Base-by-base conservation (phyloP, 2,329 filamentous ascomycete species). In the Ophiostoma pallidulum region DNA sequence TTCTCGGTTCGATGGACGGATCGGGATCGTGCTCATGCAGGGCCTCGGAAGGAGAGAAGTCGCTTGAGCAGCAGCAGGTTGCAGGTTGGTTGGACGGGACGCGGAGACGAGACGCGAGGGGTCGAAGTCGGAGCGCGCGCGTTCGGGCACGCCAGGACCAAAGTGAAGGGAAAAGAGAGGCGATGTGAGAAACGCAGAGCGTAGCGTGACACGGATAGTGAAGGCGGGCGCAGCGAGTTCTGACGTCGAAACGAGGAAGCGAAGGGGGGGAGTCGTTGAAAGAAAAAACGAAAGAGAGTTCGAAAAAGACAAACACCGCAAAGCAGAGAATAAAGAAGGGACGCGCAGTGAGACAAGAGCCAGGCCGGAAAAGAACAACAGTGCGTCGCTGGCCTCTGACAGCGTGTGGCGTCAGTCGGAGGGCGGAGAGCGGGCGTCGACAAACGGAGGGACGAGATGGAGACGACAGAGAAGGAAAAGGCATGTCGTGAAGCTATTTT, bases 401-500 rank as follows among this genome's bases (percentile, higher is more conserved):
- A 18, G 33, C 33, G 4, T 5, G 33, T n/a, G 16, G 33, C 33
- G 33, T 18, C 7, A 18, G 14, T 16, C 14, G 33, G 16, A 5
- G 33, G 28, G 20, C 35, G 37, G 19, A 36, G 44, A 33, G 31
- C 19, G 18, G 40, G 18, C 32, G 41, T 28, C 24, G 24, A 28
- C 6, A 28, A 28, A 28, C 24, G 24, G 24, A 10, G 20, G 38
- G 40, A 26, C 18, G 40, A 26, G 24, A 42, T 5, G 41, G 36
- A 29, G 42, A 37, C 7, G 12, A 29, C 10, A 28, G 24, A 36
- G n/a, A 4, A 18, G 28, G 32, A 38, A 38, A 45, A 42, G 22
- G n/a, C 24, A 24, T 13, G 32, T 40, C 24, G 41, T 45, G 47
- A 49, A 45, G 47, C 47, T 48, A 44, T 45, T 45, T 46, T 40